phyloP scores from a whole-genome alignment of 2,329 filamentous ascomycete species.

The Hysterium pulicare region DNA sequence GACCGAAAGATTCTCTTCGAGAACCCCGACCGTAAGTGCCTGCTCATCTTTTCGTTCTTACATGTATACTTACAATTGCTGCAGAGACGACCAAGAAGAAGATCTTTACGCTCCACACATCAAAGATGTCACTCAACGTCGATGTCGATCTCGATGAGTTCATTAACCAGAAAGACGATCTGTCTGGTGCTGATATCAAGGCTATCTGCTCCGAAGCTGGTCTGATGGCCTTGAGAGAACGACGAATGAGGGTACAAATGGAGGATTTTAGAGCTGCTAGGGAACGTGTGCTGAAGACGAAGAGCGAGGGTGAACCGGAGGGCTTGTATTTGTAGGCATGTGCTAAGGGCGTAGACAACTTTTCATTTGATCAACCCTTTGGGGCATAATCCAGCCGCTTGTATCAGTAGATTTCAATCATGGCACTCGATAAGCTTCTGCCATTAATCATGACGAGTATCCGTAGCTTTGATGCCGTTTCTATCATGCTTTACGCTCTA shows the following conservation, averaged over 20 bases:
- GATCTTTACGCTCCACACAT: conserved; percentile 97
- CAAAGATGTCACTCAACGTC: conserved; percentile 94
- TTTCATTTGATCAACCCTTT: conserved; percentile 5
- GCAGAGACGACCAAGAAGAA: conserved; percentile 91
- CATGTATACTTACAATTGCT: conserved; percentile 54
- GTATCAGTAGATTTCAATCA: conserved; percentile 16
- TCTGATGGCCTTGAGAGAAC: conserved; percentile 87
- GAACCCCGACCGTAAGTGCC: conserved; percentile 62
- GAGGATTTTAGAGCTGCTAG: conserved; percentile 90
- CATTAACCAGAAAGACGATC: conserved; percentile 95
- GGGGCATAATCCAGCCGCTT: conserved; percentile 7
- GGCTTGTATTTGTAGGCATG: conserved; percentile 85
- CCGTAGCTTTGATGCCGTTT: conserved; percentile 5
- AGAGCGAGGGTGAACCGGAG: conserved; percentile 97
- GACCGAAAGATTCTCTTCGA: conserved; percentile 91
- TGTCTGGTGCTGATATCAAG: conserved; percentile 97
- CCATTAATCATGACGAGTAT: conserved; percentile 3
- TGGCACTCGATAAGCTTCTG: conserved; percentile 15
- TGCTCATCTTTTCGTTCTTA: not conserved
- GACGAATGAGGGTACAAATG: conserved; percentile 98
- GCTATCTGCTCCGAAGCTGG: conserved; percentile 98
- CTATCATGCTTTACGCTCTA: not conserved
- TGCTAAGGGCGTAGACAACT: conserved; percentile 1
- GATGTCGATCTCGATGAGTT: conserved; percentile 99
- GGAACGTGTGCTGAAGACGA: conserved; percentile 94